A percentile compares a stretch with the other conserved stretches of the same genome.
These are phyloP conservation scores for Aspergillus diversus DNA, from an alignment of 495 filamentous ascomycete species.

Conservation along the genomic window DNA sequence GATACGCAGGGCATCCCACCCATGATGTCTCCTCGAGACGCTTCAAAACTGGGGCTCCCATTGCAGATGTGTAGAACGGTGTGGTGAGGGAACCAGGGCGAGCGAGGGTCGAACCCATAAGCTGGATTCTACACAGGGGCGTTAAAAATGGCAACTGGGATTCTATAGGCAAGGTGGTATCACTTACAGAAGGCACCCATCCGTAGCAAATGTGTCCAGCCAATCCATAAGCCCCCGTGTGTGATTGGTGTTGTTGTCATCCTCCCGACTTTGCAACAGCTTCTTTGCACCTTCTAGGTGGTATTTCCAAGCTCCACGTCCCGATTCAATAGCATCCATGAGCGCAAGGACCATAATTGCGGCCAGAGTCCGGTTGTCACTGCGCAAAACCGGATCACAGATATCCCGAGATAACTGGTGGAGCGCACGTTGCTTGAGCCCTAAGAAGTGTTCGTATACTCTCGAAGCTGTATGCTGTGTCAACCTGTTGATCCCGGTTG, in stretches of 20 bases:
- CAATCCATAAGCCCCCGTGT: constrained; percentile 39
- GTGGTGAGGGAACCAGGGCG: constrained; percentile 48
- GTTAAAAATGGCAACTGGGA: not conserved
- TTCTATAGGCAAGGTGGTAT: not conserved
- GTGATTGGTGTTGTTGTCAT: constrained; percentile 18
- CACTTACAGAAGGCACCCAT: constrained; percentile 48
- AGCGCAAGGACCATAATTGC: constrained; percentile 48
- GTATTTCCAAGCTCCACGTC: constrained; percentile 50
- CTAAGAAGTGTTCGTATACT: constrained; percentile 46
- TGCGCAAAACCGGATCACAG: constrained; percentile 38
- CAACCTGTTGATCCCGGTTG: constrained; percentile 33
- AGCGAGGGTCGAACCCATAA: constrained; percentile 54
- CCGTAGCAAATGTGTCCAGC: constrained; percentile 46
- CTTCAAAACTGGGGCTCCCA: constrained; percentile 46
- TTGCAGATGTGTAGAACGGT: constrained; percentile 46
- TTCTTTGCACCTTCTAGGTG: constrained; percentile 54
- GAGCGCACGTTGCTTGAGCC: constrained; percentile 48
- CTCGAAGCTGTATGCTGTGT: constrained; percentile 34
- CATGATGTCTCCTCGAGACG: constrained; percentile 53
- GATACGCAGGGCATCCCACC: constrained; percentile 53
- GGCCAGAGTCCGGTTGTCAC: constrained; percentile 45
- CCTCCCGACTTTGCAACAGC: constrained; percentile 37
- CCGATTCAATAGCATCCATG: constrained; percentile 50
- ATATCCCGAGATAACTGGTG: constrained; percentile 45
- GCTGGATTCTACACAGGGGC: constrained; percentile 39